Evolutionary conservation across 179 eudicot genomes (phyloP).

Genomic region (Nepenthes alata): DNA sequence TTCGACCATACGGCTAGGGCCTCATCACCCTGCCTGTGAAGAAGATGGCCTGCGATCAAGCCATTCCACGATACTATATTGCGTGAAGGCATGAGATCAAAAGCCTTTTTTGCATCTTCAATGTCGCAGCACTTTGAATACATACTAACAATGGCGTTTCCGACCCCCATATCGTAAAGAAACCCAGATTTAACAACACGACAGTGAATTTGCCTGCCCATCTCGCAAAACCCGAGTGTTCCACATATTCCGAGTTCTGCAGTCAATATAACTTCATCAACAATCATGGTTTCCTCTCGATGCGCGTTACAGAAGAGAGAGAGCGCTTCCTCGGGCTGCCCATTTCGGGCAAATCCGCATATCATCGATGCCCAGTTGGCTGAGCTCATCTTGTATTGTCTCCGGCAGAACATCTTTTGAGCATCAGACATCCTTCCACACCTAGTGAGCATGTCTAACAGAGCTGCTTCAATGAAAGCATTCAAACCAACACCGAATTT

Average conservation of each 20-base stretch:
- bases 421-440: conserved; percentile 74
- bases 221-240: conserved; percentile 43
- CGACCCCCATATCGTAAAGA: conserved; percentile 37
- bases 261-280: conserved; percentile 54
- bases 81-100: conserved; percentile 31
- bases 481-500: conserved; percentile 51
- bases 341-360: conserved; percentile 67
- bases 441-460: conserved; percentile 77
- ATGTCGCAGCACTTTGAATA: conserved; percentile 64
- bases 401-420: conserved; percentile 34
- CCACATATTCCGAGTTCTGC: conserved; percentile 59
- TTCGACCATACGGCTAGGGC: conserved; percentile 51
- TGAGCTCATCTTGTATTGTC: conserved; percentile 16
- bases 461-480: conserved; percentile 45
- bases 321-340: conserved; percentile 55
- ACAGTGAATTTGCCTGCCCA: conserved; percentile 68
- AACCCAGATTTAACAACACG: conserved; percentile 39
- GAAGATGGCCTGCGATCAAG: conserved; percentile 57
- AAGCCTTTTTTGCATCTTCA: conserved; percentile 37
- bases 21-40: conserved; percentile 64
- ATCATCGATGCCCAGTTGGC: conserved; percentile 51
- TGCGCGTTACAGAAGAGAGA: conserved; percentile 32
- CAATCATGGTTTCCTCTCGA: conserved; percentile 17
- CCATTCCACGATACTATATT: conserved; percentile 77
- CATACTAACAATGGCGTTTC: conserved; percentile 60